These are phyloP conservation scores for Stromatinia cepivora DNA, from an alignment of 2,329 filamentous ascomycete species.

Conservation along the genomic window DNA sequence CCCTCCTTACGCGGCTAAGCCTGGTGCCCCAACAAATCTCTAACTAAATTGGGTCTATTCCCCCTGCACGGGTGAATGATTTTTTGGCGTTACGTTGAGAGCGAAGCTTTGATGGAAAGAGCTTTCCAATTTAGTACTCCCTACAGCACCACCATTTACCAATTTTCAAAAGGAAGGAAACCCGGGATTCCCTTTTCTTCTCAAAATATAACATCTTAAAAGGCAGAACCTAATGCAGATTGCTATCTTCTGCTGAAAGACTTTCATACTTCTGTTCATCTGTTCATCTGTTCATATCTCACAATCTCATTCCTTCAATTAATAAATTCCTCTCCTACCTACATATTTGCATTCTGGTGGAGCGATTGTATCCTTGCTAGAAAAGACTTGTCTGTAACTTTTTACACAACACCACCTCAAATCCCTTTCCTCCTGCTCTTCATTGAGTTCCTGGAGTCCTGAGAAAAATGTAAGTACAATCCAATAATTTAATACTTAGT, in stretches of 20 bases:
- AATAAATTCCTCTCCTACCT: constrained; percentile 12
- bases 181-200: background rate
- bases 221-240: constrained; percentile 2
- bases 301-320: background rate
- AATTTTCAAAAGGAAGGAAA: background rate
- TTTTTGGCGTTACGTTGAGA: constrained; percentile 25
- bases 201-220: background rate
- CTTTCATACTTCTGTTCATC: background rate
- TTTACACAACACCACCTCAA: constrained; percentile 16
- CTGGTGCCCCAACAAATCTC: constrained; percentile 23
- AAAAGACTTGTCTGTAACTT: constrained; percentile 22
- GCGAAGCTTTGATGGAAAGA: background rate
- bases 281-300: background rate
- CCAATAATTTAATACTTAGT: background rate
- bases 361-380: constrained; percentile 19
- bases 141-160: background rate
- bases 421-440: constrained; percentile 41
- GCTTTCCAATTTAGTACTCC: constrained; percentile 4
- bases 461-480: constrained; percentile 29
- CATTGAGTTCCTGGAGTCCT: constrained; percentile 41
- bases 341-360: constrained; percentile 25
- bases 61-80: constrained; percentile 20
- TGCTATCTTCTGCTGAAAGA: background rate
- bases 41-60: constrained; percentile 16
- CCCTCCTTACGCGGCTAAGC: constrained; percentile 3